A percentile compares a stretch with the other conserved stretches of the same genome.
Conservation (phyloP, 306 rosid genomes). For the Luffa acutangula region DNA sequence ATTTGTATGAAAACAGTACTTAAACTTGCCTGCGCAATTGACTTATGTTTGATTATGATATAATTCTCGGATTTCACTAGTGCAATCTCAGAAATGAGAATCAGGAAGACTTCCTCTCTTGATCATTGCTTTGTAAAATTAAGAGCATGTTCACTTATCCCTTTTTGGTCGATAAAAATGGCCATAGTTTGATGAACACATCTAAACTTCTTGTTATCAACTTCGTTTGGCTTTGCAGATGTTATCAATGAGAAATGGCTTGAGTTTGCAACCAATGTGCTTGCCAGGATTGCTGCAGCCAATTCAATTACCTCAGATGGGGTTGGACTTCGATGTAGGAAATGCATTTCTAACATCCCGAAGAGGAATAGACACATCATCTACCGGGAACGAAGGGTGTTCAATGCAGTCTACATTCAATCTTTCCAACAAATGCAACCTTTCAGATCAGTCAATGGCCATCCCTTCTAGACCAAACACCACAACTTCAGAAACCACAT, state of each 20-base stretch:
- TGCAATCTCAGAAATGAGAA: not conserved
- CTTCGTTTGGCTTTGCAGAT: constrained; percentile 47
- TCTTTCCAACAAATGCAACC: constrained; percentile 29
- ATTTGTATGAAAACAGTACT: not conserved
- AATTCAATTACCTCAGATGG: constrained; percentile 35
- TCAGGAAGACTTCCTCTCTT: not conserved
- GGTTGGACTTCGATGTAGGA: constrained; percentile 36
- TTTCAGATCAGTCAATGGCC: constrained; percentile 32
- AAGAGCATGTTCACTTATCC: not conserved
- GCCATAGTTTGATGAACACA: not conserved
- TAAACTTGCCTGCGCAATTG: not conserved
- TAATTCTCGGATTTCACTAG: not conserved
- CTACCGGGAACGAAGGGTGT: constrained; percentile 26
- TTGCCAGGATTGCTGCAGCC: constrained; percentile 49
- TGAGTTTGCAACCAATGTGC: constrained; percentile 77
- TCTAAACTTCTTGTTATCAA: not conserved
- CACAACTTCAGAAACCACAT: constrained; percentile 27
- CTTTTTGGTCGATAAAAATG: not conserved
- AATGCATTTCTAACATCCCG: constrained; percentile 31
- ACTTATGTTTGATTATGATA: not conserved
- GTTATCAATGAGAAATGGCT: constrained; percentile 75
- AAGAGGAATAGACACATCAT: constrained; percentile 23
- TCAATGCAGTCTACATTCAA: constrained; percentile 23
- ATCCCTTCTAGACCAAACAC: constrained; percentile 29
- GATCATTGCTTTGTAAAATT: not conserved